Evolutionary conservation across 1,284 basidiomycete genomes (phyloP).

Genomic region (Ceratobasidium sp.): DNA sequence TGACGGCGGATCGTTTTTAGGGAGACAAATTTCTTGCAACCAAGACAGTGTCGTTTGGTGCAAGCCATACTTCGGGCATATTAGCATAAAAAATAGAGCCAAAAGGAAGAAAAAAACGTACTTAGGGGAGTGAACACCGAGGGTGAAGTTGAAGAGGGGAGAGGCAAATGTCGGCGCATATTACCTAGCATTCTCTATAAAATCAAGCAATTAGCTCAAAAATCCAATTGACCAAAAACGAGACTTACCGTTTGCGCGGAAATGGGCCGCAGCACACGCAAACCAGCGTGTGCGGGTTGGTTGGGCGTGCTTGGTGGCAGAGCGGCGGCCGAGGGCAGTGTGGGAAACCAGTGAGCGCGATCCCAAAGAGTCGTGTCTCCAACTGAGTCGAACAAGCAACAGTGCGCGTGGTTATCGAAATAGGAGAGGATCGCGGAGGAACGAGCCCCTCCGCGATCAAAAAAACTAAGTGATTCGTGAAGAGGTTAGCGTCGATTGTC

Average conservation of each 20-base stretch:
- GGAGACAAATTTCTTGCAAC: not conserved
- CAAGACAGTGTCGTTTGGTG: slow-evolving; percentile 3
- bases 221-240: not conserved
- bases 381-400: too few species aligned
- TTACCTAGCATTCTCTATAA: not conserved
- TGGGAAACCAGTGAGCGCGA: too few species aligned
- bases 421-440: slow-evolving; percentile 8
- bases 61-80: not conserved
- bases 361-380: too few species aligned
- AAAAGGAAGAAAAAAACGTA: not conserved
- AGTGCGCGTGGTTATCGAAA: too few species aligned
- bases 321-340: too few species aligned
- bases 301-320: too few species aligned
- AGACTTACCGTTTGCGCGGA: not conserved
- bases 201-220: not conserved
- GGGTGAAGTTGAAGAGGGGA: not conserved
- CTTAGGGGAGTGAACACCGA: not conserved
- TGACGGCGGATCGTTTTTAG: slow-evolving; percentile 10
- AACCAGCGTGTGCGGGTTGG: too few species aligned
- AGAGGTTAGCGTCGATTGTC: slow-evolving; percentile 16
- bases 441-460: slow-evolving; percentile 16
- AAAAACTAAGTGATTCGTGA: not conserved
- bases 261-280: too few species aligned
- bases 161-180: not conserved
- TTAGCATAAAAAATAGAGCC: not conserved